phyloP scores from a whole-genome alignment of 768 basidiomycete genomes.

The Sutorius australiensis region DNA sequence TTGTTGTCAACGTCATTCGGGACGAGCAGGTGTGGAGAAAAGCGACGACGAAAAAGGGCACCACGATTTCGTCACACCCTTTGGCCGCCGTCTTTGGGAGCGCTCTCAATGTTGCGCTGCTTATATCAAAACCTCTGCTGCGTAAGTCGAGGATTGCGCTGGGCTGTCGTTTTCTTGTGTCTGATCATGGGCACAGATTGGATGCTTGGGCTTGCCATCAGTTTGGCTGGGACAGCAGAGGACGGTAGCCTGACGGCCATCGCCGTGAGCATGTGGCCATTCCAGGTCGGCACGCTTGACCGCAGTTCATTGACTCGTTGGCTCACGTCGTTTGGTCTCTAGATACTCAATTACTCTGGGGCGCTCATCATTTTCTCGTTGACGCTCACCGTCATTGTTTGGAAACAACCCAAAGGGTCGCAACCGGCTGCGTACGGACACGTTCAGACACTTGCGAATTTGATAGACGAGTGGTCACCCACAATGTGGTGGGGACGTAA shows the following conservation, averaged over 20 bases:
- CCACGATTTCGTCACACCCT: constrained; percentile 16
- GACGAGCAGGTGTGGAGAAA: constrained; percentile 28
- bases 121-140: constrained; percentile 23
- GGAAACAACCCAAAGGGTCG: constrained; percentile 17
- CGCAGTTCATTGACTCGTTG: background rate
- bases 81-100: constrained; percentile 22
- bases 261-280: constrained; percentile 24
- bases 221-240: constrained; percentile 13
- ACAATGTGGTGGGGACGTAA: constrained; percentile 33
- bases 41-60: constrained; percentile 16
- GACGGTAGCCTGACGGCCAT: constrained; percentile 10
- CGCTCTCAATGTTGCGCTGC: constrained; percentile 12
- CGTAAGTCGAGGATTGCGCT: constrained; percentile 18
- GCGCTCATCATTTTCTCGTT: constrained; percentile 21
- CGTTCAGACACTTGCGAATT: constrained; percentile 32
- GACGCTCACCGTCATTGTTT: constrained; percentile 9
- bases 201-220: constrained; percentile 32
- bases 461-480: constrained; percentile 36
- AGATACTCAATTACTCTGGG: constrained; percentile 28
- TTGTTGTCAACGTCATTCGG: constrained; percentile 28
- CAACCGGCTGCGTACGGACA: constrained; percentile 35
- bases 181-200: constrained; percentile 19
- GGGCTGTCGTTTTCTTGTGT: background rate
- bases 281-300: constrained; percentile 17
- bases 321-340: background rate